Evolutionary conservation across 2,329 filamentous ascomycete species (phyloP).

Genomic region (Penicillium hesseltinei): DNA sequence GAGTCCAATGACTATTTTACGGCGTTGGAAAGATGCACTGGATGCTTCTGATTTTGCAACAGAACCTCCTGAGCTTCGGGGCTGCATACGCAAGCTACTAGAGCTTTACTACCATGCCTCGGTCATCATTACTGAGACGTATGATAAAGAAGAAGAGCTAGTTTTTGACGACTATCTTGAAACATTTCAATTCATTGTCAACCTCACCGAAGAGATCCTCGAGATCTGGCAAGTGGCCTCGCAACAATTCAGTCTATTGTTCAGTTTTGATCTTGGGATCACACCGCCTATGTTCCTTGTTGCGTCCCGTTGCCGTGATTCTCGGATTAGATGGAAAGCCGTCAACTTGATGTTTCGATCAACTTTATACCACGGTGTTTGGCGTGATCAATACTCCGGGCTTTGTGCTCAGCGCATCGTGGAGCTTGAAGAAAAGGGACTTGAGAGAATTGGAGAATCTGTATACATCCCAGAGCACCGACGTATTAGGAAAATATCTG

Average conservation of each 20-base stretch:
- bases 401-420: slow-evolving; percentile 7
- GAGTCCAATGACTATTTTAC: neutral
- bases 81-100: neutral
- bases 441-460: slow-evolving; percentile 1
- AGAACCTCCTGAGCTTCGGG: neutral
- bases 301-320: slow-evolving; percentile 5
- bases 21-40: slow-evolving; percentile 3
- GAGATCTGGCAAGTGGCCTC: neutral
- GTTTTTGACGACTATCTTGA: neutral
- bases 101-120: slow-evolving; percentile 6
- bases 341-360: slow-evolving; percentile 3
- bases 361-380: slow-evolving; percentile 1
- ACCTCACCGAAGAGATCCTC: neutral
- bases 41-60: neutral
- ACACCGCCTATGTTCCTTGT: slow-evolving; percentile 7
- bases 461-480: neutral
- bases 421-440: slow-evolving; percentile 1
- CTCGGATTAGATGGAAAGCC: neutral
- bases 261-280: slow-evolving; percentile 7
- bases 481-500: slow-evolving; percentile 5
- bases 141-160: neutral
- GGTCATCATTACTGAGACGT: neutral
- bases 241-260: neutral
- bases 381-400: slow-evolving; percentile 8
- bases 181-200: neutral